Conservation (phyloP, 768 basidiomycete genomes). For the Psilocybe sp. region DNA sequence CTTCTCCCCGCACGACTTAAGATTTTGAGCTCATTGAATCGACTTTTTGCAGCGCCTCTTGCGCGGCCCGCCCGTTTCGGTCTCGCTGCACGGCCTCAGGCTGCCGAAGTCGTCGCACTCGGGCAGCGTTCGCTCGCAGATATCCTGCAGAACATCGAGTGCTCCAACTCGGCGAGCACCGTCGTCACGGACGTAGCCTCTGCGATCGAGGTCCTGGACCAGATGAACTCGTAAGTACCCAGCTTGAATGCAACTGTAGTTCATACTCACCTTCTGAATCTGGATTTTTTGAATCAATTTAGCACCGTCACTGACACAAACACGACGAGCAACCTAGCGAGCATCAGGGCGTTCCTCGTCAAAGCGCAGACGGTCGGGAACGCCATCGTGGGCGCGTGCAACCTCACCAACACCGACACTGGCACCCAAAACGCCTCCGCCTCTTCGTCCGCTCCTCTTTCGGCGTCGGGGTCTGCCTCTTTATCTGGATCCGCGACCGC, state of each 20-base stretch:
- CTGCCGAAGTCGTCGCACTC: neutral
- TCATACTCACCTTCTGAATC: neutral
- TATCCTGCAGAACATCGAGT: slow-evolving; percentile 22
- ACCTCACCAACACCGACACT: slow-evolving; percentile 12
- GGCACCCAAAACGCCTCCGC: neutral
- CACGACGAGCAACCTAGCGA: slow-evolving; percentile 15
- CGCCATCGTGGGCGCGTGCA: slow-evolving; percentile 19
- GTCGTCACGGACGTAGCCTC: slow-evolving; percentile 19
- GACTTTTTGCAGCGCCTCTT: slow-evolving; percentile 4
- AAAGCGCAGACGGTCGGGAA: slow-evolving; percentile 20
- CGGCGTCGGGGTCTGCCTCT: slow-evolving; percentile 4
- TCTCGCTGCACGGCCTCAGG: too few species aligned
- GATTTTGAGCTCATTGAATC: slow-evolving; percentile 9
- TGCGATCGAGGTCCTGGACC: slow-evolving; percentile 17
- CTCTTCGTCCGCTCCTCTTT: neutral
- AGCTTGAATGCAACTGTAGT: neutral
- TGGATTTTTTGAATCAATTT: neutral
- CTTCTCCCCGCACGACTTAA: neutral
- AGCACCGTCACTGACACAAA: slow-evolving; percentile 20
- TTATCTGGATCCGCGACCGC: slow-evolving; percentile 4
- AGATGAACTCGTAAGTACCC: slow-evolving; percentile 17
- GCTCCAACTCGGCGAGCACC: slow-evolving; percentile 16
- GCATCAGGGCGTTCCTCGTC: slow-evolving; percentile 18
- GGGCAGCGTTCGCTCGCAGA: slow-evolving; percentile 13
- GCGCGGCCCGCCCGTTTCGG: slow-evolving; percentile 10